A percentile compares a stretch with the other conserved stretches of the same genome.
Evolutionary conservation across 2,329 filamentous ascomycete species (phyloP).

Genomic region (Aspergillus sp.): DNA sequence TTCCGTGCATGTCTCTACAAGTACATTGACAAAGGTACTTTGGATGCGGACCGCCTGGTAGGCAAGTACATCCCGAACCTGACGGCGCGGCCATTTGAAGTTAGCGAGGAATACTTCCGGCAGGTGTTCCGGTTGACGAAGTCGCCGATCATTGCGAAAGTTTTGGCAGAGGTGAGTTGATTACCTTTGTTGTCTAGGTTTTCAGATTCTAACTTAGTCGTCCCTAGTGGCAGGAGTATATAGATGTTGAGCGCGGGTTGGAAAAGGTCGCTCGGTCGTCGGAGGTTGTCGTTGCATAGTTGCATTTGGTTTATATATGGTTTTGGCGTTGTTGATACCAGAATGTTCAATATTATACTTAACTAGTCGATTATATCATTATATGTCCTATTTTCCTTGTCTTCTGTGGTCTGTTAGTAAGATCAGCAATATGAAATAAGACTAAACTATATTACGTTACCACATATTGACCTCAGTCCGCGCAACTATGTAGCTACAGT

Average conservation of each 20-base stretch:
- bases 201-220: background rate
- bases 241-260: background rate
- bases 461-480: too few relatives aligned
- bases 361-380: too few relatives aligned
- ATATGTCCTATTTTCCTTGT: too few relatives aligned
- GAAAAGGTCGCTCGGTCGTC: background rate
- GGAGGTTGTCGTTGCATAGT: background rate
- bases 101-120: background rate
- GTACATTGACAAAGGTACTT: background rate
- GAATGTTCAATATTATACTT: too few relatives aligned
- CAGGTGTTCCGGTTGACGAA: background rate
- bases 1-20: constrained; percentile 6
- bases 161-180: background rate
- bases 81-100: constrained; percentile 4
- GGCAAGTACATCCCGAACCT: constrained; percentile 10
- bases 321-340: background rate
- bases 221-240: background rate
- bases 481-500: too few relatives aligned
- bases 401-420: too few relatives aligned
- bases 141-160: background rate
- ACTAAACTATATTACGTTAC: too few relatives aligned
- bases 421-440: too few relatives aligned
- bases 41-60: background rate
- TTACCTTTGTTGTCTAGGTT: background rate
- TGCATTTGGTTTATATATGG: background rate